These are phyloP conservation scores for Helicocarpus griseus DNA, from an alignment of 2,329 filamentous ascomycete species.

Conservation along the genomic window DNA sequence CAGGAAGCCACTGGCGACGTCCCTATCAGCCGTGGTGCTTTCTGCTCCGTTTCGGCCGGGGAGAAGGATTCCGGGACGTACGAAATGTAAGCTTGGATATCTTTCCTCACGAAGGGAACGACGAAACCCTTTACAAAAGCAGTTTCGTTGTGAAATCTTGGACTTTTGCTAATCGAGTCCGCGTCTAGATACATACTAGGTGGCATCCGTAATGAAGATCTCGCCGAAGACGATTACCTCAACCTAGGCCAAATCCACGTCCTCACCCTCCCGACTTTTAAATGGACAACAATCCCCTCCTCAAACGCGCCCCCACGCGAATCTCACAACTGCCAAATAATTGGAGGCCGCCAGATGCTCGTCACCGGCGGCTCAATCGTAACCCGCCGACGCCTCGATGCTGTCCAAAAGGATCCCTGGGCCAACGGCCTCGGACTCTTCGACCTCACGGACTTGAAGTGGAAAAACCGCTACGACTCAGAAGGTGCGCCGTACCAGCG, in stretches of 20 bases:
- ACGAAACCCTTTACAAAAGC: neutral
- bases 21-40: conserved; percentile 7
- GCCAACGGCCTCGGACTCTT: conserved; percentile 31
- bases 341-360: conserved; percentile 33
- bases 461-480: conserved; percentile 27
- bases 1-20: conserved; percentile 10
- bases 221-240: neutral
- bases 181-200: neutral
- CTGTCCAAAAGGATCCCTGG: conserved; percentile 23
- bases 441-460: conserved; percentile 30
- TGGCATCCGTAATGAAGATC: neutral
- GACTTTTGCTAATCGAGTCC: neutral
- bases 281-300: conserved; percentile 10
- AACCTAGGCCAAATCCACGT: conserved; percentile 12
- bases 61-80: neutral
- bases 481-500: conserved; percentile 24
- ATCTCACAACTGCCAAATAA: conserved; percentile 25
- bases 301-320: conserved; percentile 8
- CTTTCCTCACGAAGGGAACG: neutral
- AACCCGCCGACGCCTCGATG: neutral
- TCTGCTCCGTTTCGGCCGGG: conserved; percentile 7
- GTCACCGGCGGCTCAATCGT: conserved; percentile 25
- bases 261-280: conserved; percentile 12
- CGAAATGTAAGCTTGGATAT: neutral
- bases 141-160: neutral